Conservation (phyloP, 805 yeast genomes). For the Nakazawaea peltata region DNA sequence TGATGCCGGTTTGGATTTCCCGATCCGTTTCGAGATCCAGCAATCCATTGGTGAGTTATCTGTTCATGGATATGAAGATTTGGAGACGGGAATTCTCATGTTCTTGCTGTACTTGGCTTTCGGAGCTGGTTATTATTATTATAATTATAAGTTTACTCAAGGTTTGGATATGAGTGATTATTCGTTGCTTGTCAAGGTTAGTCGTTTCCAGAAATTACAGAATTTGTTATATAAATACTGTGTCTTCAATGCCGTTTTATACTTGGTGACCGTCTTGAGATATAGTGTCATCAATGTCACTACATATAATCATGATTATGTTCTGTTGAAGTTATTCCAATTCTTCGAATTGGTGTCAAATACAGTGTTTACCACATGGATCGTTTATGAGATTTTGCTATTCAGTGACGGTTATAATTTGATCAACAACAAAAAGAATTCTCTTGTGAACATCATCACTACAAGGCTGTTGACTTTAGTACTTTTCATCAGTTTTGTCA, state of each 20-base stretch:
- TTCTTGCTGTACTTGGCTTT: background rate
- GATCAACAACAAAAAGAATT: conserved; percentile 13
- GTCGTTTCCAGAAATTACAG: conserved; percentile 5
- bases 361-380: conserved; percentile 22
- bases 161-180: conserved; percentile 6
- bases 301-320: conserved; percentile 16
- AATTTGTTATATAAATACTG: conserved; percentile 3
- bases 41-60: conserved; percentile 10
- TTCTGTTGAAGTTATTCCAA: conserved; percentile 15
- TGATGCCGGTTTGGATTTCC: conserved; percentile 1
- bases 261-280: conserved; percentile 4
- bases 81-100: conserved; percentile 7
- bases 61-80: conserved; percentile 9
- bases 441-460: conserved; percentile 9
- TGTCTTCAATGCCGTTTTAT: conserved; percentile 1
- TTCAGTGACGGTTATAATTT: conserved; percentile 20
- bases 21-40: conserved; percentile 8
- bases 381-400: conserved; percentile 22
- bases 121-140: background rate
- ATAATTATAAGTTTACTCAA: background rate
- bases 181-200: conserved; percentile 3
- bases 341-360: conserved; percentile 15
- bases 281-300: conserved; percentile 10
- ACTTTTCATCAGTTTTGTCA: conserved; percentile 18
- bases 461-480: conserved; percentile 15